phyloP scores from a whole-genome alignment of 345 rosid genomes.

The Reutealis trisperma region DNA sequence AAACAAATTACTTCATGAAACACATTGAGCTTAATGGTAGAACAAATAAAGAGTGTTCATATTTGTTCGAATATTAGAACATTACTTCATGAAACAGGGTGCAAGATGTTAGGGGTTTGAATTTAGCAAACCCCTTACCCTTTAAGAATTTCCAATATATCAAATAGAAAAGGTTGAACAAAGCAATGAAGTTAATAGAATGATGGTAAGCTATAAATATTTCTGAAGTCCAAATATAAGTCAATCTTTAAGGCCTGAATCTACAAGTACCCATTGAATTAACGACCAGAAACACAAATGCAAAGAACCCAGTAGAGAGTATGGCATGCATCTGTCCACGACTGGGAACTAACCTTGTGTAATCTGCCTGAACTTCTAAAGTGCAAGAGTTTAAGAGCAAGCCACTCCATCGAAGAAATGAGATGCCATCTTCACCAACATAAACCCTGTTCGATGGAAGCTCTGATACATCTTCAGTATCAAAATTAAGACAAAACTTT shows the following conservation, averaged over 20 bases:
- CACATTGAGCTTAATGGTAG: neutral
- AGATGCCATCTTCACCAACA: conserved; percentile 53
- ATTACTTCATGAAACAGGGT: no score
- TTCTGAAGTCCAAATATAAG: no score
- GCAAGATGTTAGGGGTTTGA: no score
- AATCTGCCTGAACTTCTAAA: conserved; percentile 85
- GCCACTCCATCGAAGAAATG: conserved; percentile 81
- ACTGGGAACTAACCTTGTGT: conserved; percentile 48
- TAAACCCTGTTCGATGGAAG: conserved; percentile 44
- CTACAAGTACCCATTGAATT: no score
- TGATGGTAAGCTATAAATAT: neutral
- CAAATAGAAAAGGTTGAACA: neutral
- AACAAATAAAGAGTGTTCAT: no score
- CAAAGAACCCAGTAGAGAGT: neutral
- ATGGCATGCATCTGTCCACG: neutral
- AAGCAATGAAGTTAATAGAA: neutral
- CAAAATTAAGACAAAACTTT: conserved; percentile 67
- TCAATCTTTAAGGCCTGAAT: no score
- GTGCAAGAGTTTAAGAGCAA: conserved; percentile 65
- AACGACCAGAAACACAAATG: neutral
- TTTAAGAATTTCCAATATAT: no score
- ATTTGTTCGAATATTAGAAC: no score
- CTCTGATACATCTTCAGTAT: conserved; percentile 34
- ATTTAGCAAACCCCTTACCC: no score
- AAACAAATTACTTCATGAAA: neutral